Conservation (phyloP, 1,139 yeast genomes). For the Candida mesenterica region DNA sequence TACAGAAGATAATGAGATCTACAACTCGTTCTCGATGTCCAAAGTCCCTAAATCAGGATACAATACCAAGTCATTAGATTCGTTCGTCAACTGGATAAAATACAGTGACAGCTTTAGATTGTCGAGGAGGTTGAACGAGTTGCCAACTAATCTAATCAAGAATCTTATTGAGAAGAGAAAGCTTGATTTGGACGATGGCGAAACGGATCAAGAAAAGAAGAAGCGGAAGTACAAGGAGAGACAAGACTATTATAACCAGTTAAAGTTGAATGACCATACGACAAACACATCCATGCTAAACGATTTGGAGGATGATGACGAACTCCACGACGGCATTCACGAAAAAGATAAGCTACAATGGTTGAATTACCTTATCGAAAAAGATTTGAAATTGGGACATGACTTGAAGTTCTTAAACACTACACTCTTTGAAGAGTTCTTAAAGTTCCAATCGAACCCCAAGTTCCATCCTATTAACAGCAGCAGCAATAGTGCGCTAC, state of each 20-base stretch:
- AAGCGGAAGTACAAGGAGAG: slow-evolving; percentile 20
- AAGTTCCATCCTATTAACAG: slow-evolving; percentile 32
- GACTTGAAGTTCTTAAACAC: slow-evolving; percentile 39
- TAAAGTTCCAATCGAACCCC: slow-evolving; percentile 27
- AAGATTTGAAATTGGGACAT: slow-evolving; percentile 44
- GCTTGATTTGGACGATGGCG: slow-evolving; percentile 25
- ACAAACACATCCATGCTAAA: slow-evolving; percentile 18
- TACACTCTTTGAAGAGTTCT: slow-evolving; percentile 27
- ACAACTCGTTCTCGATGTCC: slow-evolving; percentile 14
- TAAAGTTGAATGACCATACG: slow-evolving; percentile 23
- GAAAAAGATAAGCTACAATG: slow-evolving; percentile 33
- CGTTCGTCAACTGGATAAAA: slow-evolving; percentile 38
- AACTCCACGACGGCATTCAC: slow-evolving; percentile 23
- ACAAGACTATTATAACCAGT: slow-evolving; percentile 43
- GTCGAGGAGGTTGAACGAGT: slow-evolving; percentile 28
- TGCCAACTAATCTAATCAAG: slow-evolving; percentile 32
- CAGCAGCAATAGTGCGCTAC: slow-evolving; percentile 10
- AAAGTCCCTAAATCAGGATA: slow-evolving; percentile 20
- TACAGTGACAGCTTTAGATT: slow-evolving; percentile 29
- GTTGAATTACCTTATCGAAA: slow-evolving; percentile 44
- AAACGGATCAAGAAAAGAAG: slow-evolving; percentile 27
- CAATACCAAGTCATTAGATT: slow-evolving; percentile 39
- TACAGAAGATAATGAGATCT: slow-evolving; percentile 15
- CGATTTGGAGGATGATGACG: slow-evolving; percentile 29
- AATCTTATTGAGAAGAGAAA: slow-evolving; percentile 42